A percentile compares a stretch with the other conserved stretches of the same genome.
Evolutionary conservation across 768 basidiomycete genomes (phyloP).

Genomic region (Podaxis sp.): DNA sequence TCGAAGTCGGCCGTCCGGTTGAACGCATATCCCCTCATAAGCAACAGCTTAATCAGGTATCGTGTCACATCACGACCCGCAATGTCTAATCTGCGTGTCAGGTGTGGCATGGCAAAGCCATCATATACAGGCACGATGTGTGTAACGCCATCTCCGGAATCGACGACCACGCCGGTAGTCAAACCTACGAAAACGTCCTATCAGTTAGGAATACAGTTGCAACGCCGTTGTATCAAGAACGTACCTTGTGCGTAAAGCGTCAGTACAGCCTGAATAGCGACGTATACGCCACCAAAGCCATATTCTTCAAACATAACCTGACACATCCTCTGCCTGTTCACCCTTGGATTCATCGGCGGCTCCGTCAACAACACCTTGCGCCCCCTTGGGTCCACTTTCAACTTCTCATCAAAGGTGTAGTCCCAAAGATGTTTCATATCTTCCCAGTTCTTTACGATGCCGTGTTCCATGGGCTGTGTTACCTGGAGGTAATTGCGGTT

Average conservation of each 20-base stretch:
- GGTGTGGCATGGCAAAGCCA: constrained; percentile 92
- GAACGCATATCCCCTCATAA: constrained; percentile 99
- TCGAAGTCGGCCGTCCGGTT: constrained; percentile 99
- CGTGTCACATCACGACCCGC: constrained; percentile 98
- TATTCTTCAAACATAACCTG: constrained; percentile 99
- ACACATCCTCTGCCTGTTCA: constrained; percentile 89
- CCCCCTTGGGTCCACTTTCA: constrained; percentile 83
- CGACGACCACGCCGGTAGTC: constrained; percentile 97
- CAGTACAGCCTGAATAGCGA: constrained; percentile 97
- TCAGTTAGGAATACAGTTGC: neutral
- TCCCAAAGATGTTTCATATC: constrained; percentile 99
- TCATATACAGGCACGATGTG: constrained; percentile 99
- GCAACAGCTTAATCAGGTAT: constrained; percentile 97
- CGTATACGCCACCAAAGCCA: constrained; percentile 92
- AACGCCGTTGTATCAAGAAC: constrained; percentile 25
- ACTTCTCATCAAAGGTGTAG: constrained; percentile 97
- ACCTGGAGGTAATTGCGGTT: constrained; percentile 95
- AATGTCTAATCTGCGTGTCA: constrained; percentile 93
- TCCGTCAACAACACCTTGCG: constrained; percentile 93
- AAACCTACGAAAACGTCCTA: constrained; percentile 58
- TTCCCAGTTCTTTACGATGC: constrained; percentile 98
- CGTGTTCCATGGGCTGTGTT: constrained; percentile 99
- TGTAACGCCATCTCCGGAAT: constrained; percentile 98
- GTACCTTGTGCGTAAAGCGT: constrained; percentile 97
- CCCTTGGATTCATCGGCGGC: constrained; percentile 98